phyloP scores from a whole-genome alignment of 805 yeast species.

The Hermanozyma aechmeae region DNA sequence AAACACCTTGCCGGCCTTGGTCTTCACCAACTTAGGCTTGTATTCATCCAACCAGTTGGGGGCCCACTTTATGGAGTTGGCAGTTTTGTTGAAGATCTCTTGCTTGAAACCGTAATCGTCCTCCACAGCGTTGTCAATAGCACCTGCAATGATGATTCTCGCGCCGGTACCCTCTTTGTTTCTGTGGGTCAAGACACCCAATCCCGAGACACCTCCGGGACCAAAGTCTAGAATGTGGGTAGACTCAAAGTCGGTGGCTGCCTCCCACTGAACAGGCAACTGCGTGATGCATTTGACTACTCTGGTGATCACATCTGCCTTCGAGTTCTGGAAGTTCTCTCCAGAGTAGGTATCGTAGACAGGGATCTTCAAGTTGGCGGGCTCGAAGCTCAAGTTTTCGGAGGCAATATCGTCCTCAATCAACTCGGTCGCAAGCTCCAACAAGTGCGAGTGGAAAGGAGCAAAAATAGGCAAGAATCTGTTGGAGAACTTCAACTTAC shows the following conservation, averaged over 20 bases:
- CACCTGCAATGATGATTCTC: constrained; percentile 89
- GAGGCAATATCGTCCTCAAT: constrained; percentile 55
- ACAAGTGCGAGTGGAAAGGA: constrained; percentile 91
- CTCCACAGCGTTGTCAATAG: constrained; percentile 54
- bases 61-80: constrained; percentile 64
- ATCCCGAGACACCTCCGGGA: constrained; percentile 97
- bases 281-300: constrained; percentile 76
- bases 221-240: constrained; percentile 96
- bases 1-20: constrained; percentile 55
- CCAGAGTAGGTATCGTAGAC: constrained; percentile 90
- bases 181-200: constrained; percentile 92
- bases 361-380: constrained; percentile 61
- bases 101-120: constrained; percentile 94
- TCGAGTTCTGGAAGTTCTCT: constrained; percentile 50
- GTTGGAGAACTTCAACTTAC: constrained; percentile 88
- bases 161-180: constrained; percentile 98
- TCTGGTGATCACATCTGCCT: constrained; percentile 51
- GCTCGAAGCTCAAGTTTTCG: constrained; percentile 47
- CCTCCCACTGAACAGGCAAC: constrained; percentile 92
- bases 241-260: constrained; percentile 68
- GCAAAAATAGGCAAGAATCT: constrained; percentile 92
- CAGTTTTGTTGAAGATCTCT: constrained; percentile 74
- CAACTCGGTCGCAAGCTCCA: constrained; percentile 59
- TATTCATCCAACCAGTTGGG: constrained; percentile 85
- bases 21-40: constrained; percentile 78